phyloP scores from a whole-genome alignment of 2,329 filamentous ascomycete genomes.

The Acrocalymma vagum region DNA sequence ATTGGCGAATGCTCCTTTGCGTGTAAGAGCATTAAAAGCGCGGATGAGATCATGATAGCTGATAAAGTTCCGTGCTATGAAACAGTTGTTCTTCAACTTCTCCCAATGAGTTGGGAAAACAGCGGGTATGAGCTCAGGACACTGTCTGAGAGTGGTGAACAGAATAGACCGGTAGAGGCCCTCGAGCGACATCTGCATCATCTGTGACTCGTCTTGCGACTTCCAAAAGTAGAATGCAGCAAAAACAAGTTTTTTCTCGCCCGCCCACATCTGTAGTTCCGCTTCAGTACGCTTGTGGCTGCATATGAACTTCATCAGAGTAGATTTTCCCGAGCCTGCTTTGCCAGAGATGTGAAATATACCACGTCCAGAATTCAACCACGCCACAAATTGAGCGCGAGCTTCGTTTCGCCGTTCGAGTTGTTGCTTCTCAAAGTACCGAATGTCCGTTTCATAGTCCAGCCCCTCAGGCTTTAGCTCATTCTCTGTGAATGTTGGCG shows the following conservation, averaged over 20 bases:
- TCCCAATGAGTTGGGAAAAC: no score
- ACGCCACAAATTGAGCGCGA: conserved; percentile 3
- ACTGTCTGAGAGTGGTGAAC: conserved; percentile 17
- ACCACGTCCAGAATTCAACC: conserved; percentile 5
- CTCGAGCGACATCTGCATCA: conserved; percentile 25
- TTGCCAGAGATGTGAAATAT: conserved; percentile 53
- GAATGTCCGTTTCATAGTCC: no score
- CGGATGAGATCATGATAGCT: no score
- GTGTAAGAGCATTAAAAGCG: no score
- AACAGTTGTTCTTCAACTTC: no score
- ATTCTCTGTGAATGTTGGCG: no score
- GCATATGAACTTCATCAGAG: conserved; percentile 39
- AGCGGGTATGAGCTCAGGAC: conserved; percentile 2
- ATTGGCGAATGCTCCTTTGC: no score
- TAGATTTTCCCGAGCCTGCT: conserved; percentile 46
- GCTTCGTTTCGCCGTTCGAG: no score
- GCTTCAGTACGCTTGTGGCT: conserved; percentile 13
- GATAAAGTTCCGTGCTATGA: no score
- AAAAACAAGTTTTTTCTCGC: background rate
- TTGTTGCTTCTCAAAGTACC: no score
- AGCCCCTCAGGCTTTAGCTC: no score
- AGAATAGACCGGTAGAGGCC: conserved; percentile 29
- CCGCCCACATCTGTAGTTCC: conserved; percentile 25
- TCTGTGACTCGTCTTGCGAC: conserved; percentile 25
- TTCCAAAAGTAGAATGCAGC: conserved; percentile 42